Evolutionary conservation across 148 eudicot genomes (phyloP), one percentile per base, ranked within the genome.

Genomic region (Pouteria glomerata): DNA sequence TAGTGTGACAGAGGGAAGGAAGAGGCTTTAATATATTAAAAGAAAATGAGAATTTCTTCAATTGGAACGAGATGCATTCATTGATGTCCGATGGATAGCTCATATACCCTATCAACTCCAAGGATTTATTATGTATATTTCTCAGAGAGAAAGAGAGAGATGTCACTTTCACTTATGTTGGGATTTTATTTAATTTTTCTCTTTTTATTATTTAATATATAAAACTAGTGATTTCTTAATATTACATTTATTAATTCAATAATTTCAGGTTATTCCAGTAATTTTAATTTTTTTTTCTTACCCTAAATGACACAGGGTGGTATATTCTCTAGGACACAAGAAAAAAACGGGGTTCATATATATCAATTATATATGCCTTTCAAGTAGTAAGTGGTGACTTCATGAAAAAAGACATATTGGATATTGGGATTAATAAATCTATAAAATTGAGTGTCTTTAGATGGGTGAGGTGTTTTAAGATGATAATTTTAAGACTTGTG

Each of bases 91-190:
- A 73, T 78, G 70, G 80, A 71, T 79, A 74, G 76, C 80, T 84
- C 82, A 79, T 82, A 82, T 81, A 85, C 85, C 87, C 78, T 82
- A 82, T 81, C 84, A 80, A 57, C 73, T 68, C 48, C 48, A 58
- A 57, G 44, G 62, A 26, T 57, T 18, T 44, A 16, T 57, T 24
- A 15, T 68, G 26, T 66, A 30, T 63, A 14, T 63, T n/a, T 62
- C 12, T n/a, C 14, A 18, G 4, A 71, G 45, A 73, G 60, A 52
- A 55, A 41, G 75, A 37, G 50, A 27, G 63, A 41, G 51, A 21
- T 3, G 70, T 73, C 76, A 64, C 63, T 68, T 69, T 57, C 44
- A 42, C 60, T 42, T 53, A 33, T 26, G 62, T 66, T 59, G 76
- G 77, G 47, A 69, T 82, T 73, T 71, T 33, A 60, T 72, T 58